These are phyloP conservation scores for Exophiala xenobiotica DNA, from an alignment of 2,329 filamentous ascomycete species.

Conservation along the genomic window DNA sequence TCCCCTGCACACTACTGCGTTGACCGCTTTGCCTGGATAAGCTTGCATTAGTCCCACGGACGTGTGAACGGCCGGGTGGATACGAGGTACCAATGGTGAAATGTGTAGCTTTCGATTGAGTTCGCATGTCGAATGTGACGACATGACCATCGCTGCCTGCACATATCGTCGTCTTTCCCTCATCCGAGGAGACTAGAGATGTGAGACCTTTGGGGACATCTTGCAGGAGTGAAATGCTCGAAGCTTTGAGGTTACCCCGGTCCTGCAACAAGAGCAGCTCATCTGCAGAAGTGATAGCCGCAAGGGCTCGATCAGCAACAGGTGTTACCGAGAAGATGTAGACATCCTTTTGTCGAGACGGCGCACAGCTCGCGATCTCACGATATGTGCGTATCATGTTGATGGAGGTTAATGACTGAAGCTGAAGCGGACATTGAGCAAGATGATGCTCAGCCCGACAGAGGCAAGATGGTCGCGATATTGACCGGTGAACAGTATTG, in stretches of 20 bases:
- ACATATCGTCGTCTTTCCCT: conserved; percentile 21
- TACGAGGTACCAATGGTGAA: conserved; percentile 29
- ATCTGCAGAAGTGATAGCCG: conserved; percentile 29
- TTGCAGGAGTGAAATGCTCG: conserved; percentile 6
- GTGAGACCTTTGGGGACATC: conserved; percentile 19
- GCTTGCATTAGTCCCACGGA: no score
- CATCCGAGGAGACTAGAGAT: conserved; percentile 22
- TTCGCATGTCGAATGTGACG: conserved; percentile 27
- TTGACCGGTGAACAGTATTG: no score
- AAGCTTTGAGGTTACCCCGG: conserved; percentile 11
- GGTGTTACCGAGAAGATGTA: conserved; percentile 30
- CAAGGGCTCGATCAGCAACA: conserved; percentile 19
- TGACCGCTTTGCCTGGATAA: conserved; percentile 28
- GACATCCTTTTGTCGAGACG: conserved; percentile 22
- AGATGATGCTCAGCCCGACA: no score
- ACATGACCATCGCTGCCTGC: conserved; percentile 26
- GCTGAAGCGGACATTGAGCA: not conserved
- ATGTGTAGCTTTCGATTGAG: conserved; percentile 8
- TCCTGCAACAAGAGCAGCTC: conserved; percentile 28
- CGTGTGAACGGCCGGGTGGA: no score
- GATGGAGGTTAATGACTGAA: not conserved
- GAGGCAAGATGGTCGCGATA: no score
- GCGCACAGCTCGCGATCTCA: conserved; percentile 16
- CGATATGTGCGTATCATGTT: conserved; percentile 18
- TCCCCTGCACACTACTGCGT: conserved; percentile 23